Base-by-base conservation (phyloP, 352 stramenopile species). In the Thalassiosira hispida region DNA sequence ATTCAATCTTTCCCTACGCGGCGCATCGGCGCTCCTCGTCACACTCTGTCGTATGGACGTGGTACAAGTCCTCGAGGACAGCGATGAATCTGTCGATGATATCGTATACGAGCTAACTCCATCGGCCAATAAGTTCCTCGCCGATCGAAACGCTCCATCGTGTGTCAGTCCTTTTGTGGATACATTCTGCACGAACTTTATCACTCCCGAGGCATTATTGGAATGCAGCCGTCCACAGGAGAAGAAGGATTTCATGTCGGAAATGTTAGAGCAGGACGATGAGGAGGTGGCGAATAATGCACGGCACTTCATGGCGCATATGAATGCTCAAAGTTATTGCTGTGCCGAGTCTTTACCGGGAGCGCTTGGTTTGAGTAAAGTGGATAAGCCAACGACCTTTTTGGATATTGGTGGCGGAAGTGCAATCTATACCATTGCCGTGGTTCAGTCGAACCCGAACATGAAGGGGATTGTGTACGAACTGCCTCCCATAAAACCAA, bases 301-400 rank as follows among this genome's bases (percentile, higher is more conserved):
- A 4, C 18, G 66, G 16, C 66, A 75, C 42, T 75, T 75, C 25
- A 75, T 75, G 66, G 27, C 16, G 35, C 66, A 75, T 23, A 75
- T 75, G 66, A 75, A 75, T 49, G 66, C 66, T 16, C 66, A 75
- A 57, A 75, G 66, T 18, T 75, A 75, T 47, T 75, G 66, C 53
- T 75, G 66, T 53, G 66, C 53, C 1, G 44, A 49, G 53, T 33
- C 66, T 33, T 16, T 75, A 1, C 66, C 66, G 1, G 38, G 20
- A 38, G 66, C 66, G 7, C 35, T 75, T 42, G 66, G 53, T n/a
- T 40, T 75, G 8, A 31, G 22, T n/a, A 29, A 55, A 16, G 2
- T 47, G 1, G 44, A 75, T 33, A 53, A 67, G 40, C 52, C 52
- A 7, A 60, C 1, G 16, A 75, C 66, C 2, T 67, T 75, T 1